These are phyloP conservation scores for Omphalea diandra DNA, from an alignment of 441 rosid genomes.

Conservation along the genomic window DNA sequence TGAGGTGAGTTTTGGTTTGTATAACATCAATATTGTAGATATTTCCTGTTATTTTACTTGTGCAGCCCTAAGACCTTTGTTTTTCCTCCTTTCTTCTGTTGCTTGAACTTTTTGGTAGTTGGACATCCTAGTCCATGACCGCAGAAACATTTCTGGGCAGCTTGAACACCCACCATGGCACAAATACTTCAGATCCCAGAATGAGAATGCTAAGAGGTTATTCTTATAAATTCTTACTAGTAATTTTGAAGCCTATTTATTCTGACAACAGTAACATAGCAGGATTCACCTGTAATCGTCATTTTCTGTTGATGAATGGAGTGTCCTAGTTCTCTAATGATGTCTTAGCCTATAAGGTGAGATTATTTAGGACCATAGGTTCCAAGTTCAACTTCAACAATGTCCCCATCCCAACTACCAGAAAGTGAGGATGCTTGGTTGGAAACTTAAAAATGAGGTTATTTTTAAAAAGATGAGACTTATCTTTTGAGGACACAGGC, in stretches of 20 bases:
- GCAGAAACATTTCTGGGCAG: constrained; percentile 76
- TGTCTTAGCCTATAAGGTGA: neutral
- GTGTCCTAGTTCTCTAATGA: neutral
- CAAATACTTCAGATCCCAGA: constrained; percentile 34
- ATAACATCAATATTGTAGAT: neutral
- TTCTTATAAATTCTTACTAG: neutral
- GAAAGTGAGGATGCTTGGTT: neutral
- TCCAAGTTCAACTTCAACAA: neutral
- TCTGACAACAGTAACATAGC: neutral
- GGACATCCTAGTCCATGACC: constrained; percentile 60
- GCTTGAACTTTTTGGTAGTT: constrained; percentile 48
- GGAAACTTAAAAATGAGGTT: neutral
- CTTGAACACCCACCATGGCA: constrained; percentile 30
- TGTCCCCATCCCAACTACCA: neutral
- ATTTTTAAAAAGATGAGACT: too few relatives aligned
- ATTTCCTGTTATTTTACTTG: constrained; percentile 10
- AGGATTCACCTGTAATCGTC: neutral
- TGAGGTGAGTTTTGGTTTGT: constrained; percentile 53
- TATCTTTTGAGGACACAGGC: neutral
- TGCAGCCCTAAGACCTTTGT: neutral
- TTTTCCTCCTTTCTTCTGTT: constrained; percentile 11
- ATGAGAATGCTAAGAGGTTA: constrained; percentile 39
- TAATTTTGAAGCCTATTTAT: neutral
- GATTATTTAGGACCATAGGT: neutral
- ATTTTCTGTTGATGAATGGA: neutral